Conservation (phyloP, 1,284 basidiomycete genomes). For the Rhodotorula sp. region DNA sequence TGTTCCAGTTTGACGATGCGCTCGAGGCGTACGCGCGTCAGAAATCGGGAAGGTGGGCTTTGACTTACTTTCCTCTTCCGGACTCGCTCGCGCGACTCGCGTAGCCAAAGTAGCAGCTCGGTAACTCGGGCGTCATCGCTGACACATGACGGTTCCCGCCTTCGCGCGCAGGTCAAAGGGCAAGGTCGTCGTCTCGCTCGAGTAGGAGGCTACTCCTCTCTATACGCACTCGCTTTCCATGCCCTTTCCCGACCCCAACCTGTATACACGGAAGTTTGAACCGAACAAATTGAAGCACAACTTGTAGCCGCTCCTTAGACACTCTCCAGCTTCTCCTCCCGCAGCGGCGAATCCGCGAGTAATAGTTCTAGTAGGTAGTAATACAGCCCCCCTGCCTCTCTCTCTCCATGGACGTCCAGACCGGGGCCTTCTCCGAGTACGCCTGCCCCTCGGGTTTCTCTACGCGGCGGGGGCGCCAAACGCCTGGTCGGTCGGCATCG, state of each 20-base stretch:
- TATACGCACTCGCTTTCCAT: background rate
- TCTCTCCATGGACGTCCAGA: too few species aligned
- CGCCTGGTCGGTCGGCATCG: conserved; percentile 10
- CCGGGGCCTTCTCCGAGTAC: background rate
- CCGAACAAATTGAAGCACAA: too few species aligned
- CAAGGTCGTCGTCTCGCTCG: conserved; percentile 56
- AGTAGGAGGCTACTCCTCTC: background rate
- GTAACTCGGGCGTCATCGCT: accelerated
- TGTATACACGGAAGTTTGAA: too few species aligned
- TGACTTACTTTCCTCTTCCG: background rate
- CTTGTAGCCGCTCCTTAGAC: too few species aligned
- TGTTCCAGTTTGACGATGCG: conserved; percentile 59
- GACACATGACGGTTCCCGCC: too few species aligned
- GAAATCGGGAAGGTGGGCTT: conserved; percentile 52
- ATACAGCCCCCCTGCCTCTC: too few species aligned
- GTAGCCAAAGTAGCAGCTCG: too few species aligned
- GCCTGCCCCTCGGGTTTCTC: background rate
- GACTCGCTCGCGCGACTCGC: too few species aligned
- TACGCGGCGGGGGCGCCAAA: background rate
- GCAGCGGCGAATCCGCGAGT: too few species aligned
- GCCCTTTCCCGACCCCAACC: background rate
- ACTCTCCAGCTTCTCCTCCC: too few species aligned
- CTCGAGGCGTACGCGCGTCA: conserved; percentile 62
- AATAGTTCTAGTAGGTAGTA: too few species aligned
- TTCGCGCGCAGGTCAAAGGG: conserved; percentile 54